These are phyloP conservation scores for Uronychia setigera DNA, from an alignment of 73 alveolate species.

Conservation along the genomic window DNA sequence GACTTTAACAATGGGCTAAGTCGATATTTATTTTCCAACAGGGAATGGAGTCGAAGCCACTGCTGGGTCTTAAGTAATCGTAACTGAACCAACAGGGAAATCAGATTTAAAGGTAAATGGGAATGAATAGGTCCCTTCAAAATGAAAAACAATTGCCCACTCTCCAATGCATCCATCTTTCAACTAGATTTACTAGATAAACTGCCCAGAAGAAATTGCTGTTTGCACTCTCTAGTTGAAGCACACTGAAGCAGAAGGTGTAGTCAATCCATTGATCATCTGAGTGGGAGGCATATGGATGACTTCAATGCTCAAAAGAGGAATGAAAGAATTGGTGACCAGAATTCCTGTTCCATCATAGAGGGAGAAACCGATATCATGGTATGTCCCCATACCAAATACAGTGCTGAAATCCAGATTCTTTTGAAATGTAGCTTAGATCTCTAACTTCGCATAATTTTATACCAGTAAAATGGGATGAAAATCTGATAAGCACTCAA, in stretches of 20 bases:
- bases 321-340: no score
- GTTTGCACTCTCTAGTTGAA: neutral
- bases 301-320: neutral
- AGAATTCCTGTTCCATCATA: neutral
- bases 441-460: neutral
- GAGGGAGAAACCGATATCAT: no score
- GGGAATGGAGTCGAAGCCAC: neutral
- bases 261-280: neutral
- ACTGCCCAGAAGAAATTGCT: neutral
- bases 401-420: neutral
- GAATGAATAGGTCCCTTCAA: neutral
- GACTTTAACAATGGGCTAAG: neutral
- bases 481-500: neutral
- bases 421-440: neutral
- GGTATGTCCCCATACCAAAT: neutral
- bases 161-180: neutral
- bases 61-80: neutral
- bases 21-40: neutral
- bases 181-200: no score
- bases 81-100: neutral
- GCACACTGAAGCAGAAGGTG: neutral
- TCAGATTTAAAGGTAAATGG: neutral
- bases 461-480: neutral
- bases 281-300: neutral
- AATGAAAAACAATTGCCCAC: neutral